These are phyloP conservation scores for Skeletonema costatum DNA, from an alignment of 108 stramenopile genomes.

Conservation along the genomic window DNA sequence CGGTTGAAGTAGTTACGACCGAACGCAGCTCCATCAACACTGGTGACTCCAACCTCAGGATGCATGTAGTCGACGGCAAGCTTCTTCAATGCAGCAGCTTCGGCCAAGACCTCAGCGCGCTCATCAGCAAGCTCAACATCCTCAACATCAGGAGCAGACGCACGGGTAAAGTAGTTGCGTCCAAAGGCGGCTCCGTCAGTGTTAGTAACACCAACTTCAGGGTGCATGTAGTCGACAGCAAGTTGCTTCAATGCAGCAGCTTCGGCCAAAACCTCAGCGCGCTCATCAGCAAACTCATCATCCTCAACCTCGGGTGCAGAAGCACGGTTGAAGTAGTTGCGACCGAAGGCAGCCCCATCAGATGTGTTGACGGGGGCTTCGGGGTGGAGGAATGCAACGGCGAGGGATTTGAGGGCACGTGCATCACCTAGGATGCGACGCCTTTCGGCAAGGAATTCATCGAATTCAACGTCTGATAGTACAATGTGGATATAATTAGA, in stretches of 20 bases:
- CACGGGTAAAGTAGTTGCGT: slow-evolving; percentile 67
- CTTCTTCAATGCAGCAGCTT: slow-evolving; percentile 10
- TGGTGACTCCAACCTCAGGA: slow-evolving; percentile 60
- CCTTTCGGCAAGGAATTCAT: slow-evolving; percentile 64
- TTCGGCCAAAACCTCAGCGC: slow-evolving; percentile 59
- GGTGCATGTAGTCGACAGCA: slow-evolving; percentile 55
- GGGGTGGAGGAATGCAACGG: slow-evolving; percentile 66
- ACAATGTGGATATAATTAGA: slow-evolving; percentile 3
- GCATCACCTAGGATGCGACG: slow-evolving; percentile 70
- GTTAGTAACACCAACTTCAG: slow-evolving; percentile 53
- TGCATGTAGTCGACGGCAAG: slow-evolving; percentile 51
- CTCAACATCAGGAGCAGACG: slow-evolving; percentile 48
- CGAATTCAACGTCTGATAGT: slow-evolving; percentile 57
- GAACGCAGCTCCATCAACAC: slow-evolving; percentile 38
- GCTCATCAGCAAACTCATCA: slow-evolving; percentile 57
- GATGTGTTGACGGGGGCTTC: slow-evolving; percentile 53
- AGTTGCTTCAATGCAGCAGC: slow-evolving; percentile 8
- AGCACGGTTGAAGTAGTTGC: slow-evolving; percentile 67
- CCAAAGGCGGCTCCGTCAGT: slow-evolving; percentile 45
- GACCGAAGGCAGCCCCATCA: slow-evolving; percentile 45
- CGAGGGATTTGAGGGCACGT: slow-evolving; percentile 56
- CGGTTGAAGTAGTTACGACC: slow-evolving; percentile 70
- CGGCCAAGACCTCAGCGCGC: slow-evolving; percentile 56
- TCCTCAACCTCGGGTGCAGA: slow-evolving; percentile 54
- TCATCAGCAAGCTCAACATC: slow-evolving; percentile 52